Base-by-base conservation (phyloP, 306 rosid genomes). In the Sophora flavescens region DNA sequence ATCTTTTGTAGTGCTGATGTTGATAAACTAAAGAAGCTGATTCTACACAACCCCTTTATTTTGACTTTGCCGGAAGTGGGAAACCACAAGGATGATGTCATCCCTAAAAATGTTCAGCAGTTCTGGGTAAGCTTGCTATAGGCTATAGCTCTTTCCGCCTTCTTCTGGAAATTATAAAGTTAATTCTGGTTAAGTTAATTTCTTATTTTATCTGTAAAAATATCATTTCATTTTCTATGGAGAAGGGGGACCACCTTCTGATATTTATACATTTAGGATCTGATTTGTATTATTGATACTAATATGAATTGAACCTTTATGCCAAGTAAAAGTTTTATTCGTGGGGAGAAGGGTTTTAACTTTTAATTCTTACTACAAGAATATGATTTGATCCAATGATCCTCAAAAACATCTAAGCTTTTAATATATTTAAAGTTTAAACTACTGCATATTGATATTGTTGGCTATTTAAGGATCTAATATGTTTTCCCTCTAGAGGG, bases 31-130 rank as follows among this genome's bases (percentile, higher is more conserved):
- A 92, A 95, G 88, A 95, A 95, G 90, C 87, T 95, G 85, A 84
- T 95, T 77, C 84, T 95, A 50, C 98, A 95, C 81, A 92, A 92
- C 74, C 91, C 98, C 36, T 88, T 72, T 77, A 84, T 92, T 76
- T 90, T 95, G 91, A 92, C 96, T 73, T 85, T 95, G 89, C 88
- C 97, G 6, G 98, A 92, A 83, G 89, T 90, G 38, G 91, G 91
- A 83, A 89, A 90, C 67, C 70, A 74, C 16, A 95, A 89, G 83
- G 96, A 95, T 38, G 97, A 90, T 8, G 4, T 85, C 62, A 92
- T 95, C 78, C 98, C 97, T 2, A 90, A 89, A 87, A 92, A 84
- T 82, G 97, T 95, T 81, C 93, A 92, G 87, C 97, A 95, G 72
- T 92, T 92, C 63, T 90, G 87, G 96, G 98, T 95, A 87, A 81